These are phyloP conservation scores for Annona squamosa DNA, from an alignment of 164 flowering plant species.

Conservation along the genomic window DNA sequence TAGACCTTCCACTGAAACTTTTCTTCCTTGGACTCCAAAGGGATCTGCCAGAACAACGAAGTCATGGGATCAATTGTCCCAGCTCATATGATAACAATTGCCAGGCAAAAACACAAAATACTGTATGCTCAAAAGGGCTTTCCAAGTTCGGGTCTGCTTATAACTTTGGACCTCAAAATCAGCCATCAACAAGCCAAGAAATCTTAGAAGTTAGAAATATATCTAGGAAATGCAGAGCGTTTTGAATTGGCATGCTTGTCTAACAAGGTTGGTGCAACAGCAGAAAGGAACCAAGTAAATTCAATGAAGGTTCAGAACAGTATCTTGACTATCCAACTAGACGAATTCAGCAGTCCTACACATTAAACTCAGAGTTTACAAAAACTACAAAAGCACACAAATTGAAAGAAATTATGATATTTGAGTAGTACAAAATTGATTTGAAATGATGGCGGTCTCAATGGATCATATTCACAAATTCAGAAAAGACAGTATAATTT, in stretches of 20 bases:
- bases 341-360: background rate
- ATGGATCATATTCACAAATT: background rate
- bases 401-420: no score
- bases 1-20: slow-evolving; percentile 48
- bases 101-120: background rate
- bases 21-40: slow-evolving; percentile 92
- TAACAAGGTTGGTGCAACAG: background rate
- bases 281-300: background rate
- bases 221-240: no score
- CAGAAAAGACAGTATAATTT: no score
- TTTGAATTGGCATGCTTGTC: background rate
- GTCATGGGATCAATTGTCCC: background rate
- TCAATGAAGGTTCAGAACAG: background rate
- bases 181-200: background rate
- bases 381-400: background rate
- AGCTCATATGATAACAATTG: background rate
- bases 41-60: slow-evolving; percentile 40
- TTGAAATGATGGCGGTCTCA: background rate
- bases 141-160: background rate
- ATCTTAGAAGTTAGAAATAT: no score
- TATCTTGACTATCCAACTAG: background rate
- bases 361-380: background rate
- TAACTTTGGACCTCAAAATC: background rate
- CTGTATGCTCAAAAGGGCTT: background rate
- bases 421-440: background rate